Percentiles rank a stretch among this genome's conserved stretches.
Evolutionary conservation across 2,329 filamentous ascomycete species (phyloP).

Genomic region (Aspergillus pseudotamarii): DNA sequence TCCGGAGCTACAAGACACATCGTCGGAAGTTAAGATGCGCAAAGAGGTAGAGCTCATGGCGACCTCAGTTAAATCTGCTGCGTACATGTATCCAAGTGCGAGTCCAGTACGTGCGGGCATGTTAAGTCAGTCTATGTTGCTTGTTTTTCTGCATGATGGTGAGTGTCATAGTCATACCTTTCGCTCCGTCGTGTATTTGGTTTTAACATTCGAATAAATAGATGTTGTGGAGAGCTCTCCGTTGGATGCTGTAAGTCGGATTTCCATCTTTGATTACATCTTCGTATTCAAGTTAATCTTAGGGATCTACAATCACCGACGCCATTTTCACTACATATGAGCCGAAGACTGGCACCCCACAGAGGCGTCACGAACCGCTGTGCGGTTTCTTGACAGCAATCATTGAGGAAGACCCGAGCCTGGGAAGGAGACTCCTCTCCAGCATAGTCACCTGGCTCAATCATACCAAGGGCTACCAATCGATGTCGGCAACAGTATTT

Average conservation of each 20-base stretch:
- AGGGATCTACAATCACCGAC: neutral
- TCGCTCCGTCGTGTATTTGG: neutral
- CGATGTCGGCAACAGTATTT: fast-evolving
- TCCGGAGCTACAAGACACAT: neutral
- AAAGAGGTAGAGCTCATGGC: neutral
- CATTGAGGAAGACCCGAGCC: neutral
- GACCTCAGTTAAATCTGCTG: neutral
- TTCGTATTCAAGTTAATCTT: no score
- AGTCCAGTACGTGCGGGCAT: neutral
- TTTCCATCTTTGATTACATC: fast-evolving
- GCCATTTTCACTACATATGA: neutral
- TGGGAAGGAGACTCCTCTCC: neutral
- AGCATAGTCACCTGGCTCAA: neutral
- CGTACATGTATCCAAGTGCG: neutral
- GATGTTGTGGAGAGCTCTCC: neutral
- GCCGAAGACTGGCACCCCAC: neutral
- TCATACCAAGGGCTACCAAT: neutral
- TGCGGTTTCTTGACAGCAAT: neutral
- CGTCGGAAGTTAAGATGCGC: neutral
- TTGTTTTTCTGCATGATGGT: neutral
- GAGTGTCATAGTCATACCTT: neutral
- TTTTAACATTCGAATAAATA: neutral
- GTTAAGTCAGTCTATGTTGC: neutral
- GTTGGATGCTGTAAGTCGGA: neutral
- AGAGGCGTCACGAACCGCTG: neutral